Base-by-base conservation (phyloP, 176 grass and related monocot species). In the Microstegium vimineum region DNA sequence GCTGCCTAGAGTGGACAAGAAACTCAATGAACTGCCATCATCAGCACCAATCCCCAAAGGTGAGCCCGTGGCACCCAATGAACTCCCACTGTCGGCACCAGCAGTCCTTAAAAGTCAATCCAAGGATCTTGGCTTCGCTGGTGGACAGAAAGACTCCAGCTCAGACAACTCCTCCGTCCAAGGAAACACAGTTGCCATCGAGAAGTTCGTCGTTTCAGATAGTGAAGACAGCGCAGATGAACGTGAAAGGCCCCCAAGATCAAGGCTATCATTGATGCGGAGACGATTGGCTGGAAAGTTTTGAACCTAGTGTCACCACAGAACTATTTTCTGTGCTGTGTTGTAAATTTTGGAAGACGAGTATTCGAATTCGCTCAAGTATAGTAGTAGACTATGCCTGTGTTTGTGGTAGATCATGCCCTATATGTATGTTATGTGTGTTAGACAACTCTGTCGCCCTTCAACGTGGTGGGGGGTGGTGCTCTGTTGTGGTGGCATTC, bases 221-320 rank as follows among this genome's bases (percentile, higher is more conserved):
- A 94, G 95, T n/a, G 95, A 97, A 83, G 94, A 91, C 37, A 97
- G 92, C 5, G 88, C 79, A 27, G 90, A 94, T 0, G 92, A 97
- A 79, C 8, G 49, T 15, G 75, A 83, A 56, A 85, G 13, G 60
- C 90, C 86, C 83, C 78, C 81, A 66, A 92, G 76, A 84, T 92
- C 90, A 84, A 95, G 90, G 85, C 43, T 86, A 10, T 86, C 82
- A 34, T 79, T 83, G 43, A 86, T 82, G 90, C 74, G 57, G 38
- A 83, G 79, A 43, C 17, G 59, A 9, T 28, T 89, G 86, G 69
- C 71, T 70, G 61, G 46, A 54, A 88, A 92, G 28, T 63, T 65
- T 28, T 81, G 52, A 65, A 84, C 41, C 20, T 90, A 47, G 81
- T 69, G 46, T 2, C 72, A 59, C 6, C 13, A 6, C 54, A 62